These are phyloP conservation scores for Wickerhamiella hasegawae DNA, from an alignment of 805 yeast species.

Conservation along the genomic window DNA sequence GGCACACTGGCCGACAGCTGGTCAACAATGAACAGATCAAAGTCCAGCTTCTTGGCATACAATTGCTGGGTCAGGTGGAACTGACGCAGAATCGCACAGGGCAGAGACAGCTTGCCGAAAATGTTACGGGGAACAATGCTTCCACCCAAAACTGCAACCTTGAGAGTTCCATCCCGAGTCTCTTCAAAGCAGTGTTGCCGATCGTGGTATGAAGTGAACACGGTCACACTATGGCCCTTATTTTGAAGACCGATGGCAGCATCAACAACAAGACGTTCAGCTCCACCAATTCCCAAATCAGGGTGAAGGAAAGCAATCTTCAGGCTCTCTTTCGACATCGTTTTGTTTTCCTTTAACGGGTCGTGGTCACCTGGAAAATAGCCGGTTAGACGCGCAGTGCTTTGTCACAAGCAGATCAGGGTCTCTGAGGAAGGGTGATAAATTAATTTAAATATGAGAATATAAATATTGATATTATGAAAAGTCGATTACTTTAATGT, in stretches of 20 bases:
- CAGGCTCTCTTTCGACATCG: no score
- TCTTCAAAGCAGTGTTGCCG: conserved; percentile 81
- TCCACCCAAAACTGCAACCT: conserved; percentile 69
- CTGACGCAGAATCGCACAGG: conserved; percentile 77
- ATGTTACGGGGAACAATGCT: conserved; percentile 54
- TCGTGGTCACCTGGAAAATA: neutral
- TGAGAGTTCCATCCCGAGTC: conserved; percentile 38
- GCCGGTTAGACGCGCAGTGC: neutral
- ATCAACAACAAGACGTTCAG: conserved; percentile 92
- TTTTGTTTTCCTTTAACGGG: no score
- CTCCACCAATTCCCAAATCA: conserved; percentile 94
- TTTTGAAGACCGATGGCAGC: conserved; percentile 78
- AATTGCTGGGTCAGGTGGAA: conserved; percentile 41
- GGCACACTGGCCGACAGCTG: conserved; percentile 81
- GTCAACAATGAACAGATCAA: conserved; percentile 71
- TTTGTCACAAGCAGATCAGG: neutral
- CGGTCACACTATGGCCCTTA: conserved; percentile 41
- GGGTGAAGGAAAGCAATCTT: conserved; percentile 84
- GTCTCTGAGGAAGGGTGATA: neutral
- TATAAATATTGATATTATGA: neutral
- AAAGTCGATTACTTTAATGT: neutral
- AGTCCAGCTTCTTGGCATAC: conserved; percentile 26
- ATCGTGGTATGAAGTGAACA: conserved; percentile 88
- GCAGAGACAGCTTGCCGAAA: conserved; percentile 51
- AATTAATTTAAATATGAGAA: neutral